Percentiles rank a stretch among this genome's conserved stretches.
Evolutionary conservation across 345 rosid genomes (phyloP).

Genomic region (Aurinia saxatilis): DNA sequence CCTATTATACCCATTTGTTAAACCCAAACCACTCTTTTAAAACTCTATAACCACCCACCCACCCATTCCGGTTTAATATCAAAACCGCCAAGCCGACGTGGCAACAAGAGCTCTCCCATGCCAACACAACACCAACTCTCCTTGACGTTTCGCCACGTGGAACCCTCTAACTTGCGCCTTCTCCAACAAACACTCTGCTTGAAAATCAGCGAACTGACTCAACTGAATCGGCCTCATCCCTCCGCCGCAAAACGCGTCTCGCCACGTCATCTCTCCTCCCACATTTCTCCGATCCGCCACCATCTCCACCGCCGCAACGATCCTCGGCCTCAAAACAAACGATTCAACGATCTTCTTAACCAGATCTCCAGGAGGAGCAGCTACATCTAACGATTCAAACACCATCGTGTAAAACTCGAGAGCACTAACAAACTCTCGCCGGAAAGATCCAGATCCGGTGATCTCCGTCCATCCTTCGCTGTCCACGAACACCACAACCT

Average conservation of each 20-base stretch:
- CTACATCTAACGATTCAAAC: slow-evolving; percentile 80
- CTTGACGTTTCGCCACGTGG: slow-evolving; percentile 80
- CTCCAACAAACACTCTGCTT: slow-evolving; percentile 67
- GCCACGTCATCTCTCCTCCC: slow-evolving; percentile 49
- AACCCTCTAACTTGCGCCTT: slow-evolving; percentile 77
- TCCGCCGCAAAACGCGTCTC: slow-evolving; percentile 59
- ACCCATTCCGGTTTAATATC: slow-evolving; percentile 17
- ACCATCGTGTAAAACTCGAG: slow-evolving; percentile 70
- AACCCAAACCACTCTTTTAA: slow-evolving; percentile 1
- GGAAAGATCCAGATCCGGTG: slow-evolving; percentile 47
- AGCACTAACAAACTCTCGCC: slow-evolving; percentile 58
- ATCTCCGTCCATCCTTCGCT: slow-evolving; percentile 57
- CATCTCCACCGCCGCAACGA: slow-evolving; percentile 49
- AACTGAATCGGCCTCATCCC: slow-evolving; percentile 70
- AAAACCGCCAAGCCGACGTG: slow-evolving; percentile 89
- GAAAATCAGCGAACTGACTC: slow-evolving; percentile 87
- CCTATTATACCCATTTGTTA: not conserved
- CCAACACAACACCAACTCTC: slow-evolving; percentile 94
- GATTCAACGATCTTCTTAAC: slow-evolving; percentile 57
- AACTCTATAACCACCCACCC: not conserved
- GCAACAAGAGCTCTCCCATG: slow-evolving; percentile 64
- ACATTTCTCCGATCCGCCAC: slow-evolving; percentile 35
- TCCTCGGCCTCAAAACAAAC: slow-evolving; percentile 51
- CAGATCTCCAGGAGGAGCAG: slow-evolving; percentile 47
- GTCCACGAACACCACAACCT: slow-evolving; percentile 63